Evolutionary conservation across 495 filamentous ascomycete species (phyloP).

Genomic region (Cryomyces minteri): DNA sequence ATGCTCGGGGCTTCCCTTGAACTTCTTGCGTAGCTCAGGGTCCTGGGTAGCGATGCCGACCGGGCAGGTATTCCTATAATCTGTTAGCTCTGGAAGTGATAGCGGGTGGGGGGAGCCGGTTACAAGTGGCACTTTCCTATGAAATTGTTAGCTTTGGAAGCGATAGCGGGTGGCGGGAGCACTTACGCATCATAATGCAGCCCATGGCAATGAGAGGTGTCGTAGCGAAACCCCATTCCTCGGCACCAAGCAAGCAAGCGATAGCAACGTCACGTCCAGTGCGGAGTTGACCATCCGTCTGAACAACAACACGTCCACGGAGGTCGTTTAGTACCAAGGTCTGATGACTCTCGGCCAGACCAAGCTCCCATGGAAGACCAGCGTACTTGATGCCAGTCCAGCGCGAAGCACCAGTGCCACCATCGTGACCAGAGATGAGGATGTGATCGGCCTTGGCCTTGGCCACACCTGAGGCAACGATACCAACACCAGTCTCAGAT

Average conservation of each 20-base stretch:
- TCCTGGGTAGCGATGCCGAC: constrained; percentile 97
- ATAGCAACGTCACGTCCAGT: constrained; percentile 94
- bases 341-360: constrained; percentile 96
- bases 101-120: constrained; percentile 6
- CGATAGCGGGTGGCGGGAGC: constrained; percentile 7
- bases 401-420: constrained; percentile 90
- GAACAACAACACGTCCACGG: constrained; percentile 87
- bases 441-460: constrained; percentile 99
- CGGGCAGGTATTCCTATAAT: constrained; percentile 64
- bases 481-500: constrained; percentile 94
- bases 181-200: constrained; percentile 90
- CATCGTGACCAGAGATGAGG: constrained; percentile 93
- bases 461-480: constrained; percentile 94
- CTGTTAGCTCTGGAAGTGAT: neutral
- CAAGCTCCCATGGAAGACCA: constrained; percentile 93
- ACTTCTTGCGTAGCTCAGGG: constrained; percentile 86
- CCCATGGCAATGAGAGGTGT: constrained; percentile 94
- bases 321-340: constrained; percentile 97
- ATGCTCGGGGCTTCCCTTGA: constrained; percentile 85
- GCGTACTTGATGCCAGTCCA: constrained; percentile 99
- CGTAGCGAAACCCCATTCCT: constrained; percentile 98
- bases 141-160: neutral
- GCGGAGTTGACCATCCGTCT: constrained; percentile 91
- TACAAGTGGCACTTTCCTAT: constrained; percentile 1
- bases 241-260: constrained; percentile 87